Evolutionary conservation across 1,284 basidiomycete genomes (phyloP).

Genomic region (Thelephora terrestris): DNA sequence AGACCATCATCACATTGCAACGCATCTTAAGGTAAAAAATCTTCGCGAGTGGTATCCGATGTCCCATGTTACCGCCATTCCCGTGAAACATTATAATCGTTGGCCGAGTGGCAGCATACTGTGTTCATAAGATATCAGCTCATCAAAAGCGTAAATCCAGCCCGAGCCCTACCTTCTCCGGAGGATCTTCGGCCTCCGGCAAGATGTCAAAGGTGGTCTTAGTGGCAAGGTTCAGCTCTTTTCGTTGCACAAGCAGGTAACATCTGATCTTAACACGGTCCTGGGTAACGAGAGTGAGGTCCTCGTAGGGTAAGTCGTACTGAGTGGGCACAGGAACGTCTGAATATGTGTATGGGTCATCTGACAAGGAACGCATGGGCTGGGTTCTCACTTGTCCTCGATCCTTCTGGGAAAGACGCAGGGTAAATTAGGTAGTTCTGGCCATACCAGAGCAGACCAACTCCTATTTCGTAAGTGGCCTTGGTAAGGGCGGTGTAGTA

Average conservation of each 20-base stretch:
- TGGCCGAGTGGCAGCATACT: conserved; percentile 65
- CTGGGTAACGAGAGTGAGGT: conserved; percentile 55
- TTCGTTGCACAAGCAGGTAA: conserved; percentile 48
- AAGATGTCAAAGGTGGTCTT: neutral
- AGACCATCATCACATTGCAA: conserved; percentile 85
- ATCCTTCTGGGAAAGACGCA: conserved; percentile 76
- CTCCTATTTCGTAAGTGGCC: conserved; percentile 30
- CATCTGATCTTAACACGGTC: conserved; percentile 52
- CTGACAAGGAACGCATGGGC: neutral
- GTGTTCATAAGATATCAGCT: neutral
- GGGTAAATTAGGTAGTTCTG: conserved; percentile 88
- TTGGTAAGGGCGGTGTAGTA: conserved; percentile 2
- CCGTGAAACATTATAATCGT: conserved; percentile 90
- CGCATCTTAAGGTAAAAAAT: conserved; percentile 79
- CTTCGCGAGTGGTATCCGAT: conserved; percentile 83
- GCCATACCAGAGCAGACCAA: conserved; percentile 73
- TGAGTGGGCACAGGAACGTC: conserved; percentile 66
- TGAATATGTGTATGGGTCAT: conserved; percentile 19
- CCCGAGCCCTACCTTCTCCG: neutral
- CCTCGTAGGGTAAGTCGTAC: conserved; percentile 64
- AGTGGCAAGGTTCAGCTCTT: conserved; percentile 24
- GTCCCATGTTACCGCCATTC: conserved; percentile 76
- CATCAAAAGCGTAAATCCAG: too few species aligned
- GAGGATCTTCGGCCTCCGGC: neutral
- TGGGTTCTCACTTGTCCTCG: conserved; percentile 50